Base-by-base conservation (phyloP, 306 rosid genomes). In the Fragaria iinumae region DNA sequence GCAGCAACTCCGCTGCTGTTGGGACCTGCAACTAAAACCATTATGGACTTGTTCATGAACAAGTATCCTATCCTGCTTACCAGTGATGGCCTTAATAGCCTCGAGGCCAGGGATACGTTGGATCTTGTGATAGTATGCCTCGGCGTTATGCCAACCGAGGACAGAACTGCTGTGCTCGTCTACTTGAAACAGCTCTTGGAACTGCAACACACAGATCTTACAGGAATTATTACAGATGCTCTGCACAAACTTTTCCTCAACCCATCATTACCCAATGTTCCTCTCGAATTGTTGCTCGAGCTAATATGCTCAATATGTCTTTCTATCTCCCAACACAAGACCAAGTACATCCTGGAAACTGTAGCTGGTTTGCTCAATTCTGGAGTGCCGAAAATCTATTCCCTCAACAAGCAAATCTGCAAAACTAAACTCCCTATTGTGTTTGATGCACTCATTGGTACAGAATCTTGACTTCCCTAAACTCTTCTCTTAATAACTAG, bases 51-150 rank as follows among this genome's bases (percentile, higher is more conserved):
- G 69, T 84, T 93, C 8, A 88, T 53, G 25, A 53, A 91, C 77
- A 88, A 84, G 79, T 79, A 69, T 82, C 85, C 87, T 74, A 83
- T 90, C 67, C 88, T 86, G 43, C 43, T 9, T 0, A 39, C 43
- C 69, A 95, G 84, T 25, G 97, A 87, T 60, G 93, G 92, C 0
- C 2, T 76, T 76, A 29, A 80, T 23, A 57, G 80, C 18, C 96
- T 86, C 82, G 89, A 90, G 91, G 84, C 88, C 80, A 72, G 89
- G 34, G 80, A 81, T 82, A 71, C 87, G 82, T 81, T 93, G 52
- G 97, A 91, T 76, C 88, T 93, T 74, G 84, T 93, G 88, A 90
- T 83, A 81, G 96, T 88, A 36, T 86, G 93, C 55, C 89, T 93
- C 81, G 88, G 90, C 57, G 87, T 81, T 39, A 68, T 93, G 89